Percentiles rank a stretch among this genome's conserved stretches.
Evolutionary conservation across 345 rosid genomes (phyloP).

Genomic region (Boechera retrofracta): DNA sequence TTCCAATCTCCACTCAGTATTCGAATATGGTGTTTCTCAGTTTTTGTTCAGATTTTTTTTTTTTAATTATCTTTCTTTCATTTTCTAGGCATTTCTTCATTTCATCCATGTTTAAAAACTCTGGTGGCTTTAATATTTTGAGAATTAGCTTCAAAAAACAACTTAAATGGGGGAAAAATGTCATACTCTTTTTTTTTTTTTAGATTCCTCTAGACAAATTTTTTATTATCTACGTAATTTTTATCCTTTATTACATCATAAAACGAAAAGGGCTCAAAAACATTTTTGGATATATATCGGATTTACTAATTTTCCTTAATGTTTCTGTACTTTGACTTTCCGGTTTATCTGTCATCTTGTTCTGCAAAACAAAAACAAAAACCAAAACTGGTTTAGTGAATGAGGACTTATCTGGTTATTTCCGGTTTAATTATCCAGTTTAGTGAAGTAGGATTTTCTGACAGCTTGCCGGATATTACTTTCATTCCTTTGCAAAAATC

Average conservation of each 20-base stretch:
- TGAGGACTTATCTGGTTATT: no score
- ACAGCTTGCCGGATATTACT: constrained; percentile 58
- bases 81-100: neutral
- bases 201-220: constrained; percentile 26
- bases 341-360: constrained; percentile 35
- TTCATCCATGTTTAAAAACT: neutral
- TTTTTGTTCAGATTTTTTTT: no score
- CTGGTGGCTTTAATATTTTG: neutral
- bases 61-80: neutral
- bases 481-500: constrained; percentile 58
- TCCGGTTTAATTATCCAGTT: constrained; percentile 13
- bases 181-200: neutral
- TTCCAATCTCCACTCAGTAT: no score
- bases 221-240: neutral
- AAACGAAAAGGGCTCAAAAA: constrained; percentile 12
- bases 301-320: constrained; percentile 3
- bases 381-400: constrained; percentile 2
- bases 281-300: no score
- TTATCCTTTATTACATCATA: neutral
- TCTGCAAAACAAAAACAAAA: constrained; percentile 11
- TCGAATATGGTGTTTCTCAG: no score
- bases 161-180: neutral
- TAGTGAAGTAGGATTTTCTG: constrained; percentile 55
- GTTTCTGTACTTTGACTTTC: neutral
- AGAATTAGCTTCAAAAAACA: neutral